Evolutionary conservation across 768 basidiomycete genomes (phyloP), one percentile per base, ranked within the genome.

Genomic region (Termitomyces sp.): DNA sequence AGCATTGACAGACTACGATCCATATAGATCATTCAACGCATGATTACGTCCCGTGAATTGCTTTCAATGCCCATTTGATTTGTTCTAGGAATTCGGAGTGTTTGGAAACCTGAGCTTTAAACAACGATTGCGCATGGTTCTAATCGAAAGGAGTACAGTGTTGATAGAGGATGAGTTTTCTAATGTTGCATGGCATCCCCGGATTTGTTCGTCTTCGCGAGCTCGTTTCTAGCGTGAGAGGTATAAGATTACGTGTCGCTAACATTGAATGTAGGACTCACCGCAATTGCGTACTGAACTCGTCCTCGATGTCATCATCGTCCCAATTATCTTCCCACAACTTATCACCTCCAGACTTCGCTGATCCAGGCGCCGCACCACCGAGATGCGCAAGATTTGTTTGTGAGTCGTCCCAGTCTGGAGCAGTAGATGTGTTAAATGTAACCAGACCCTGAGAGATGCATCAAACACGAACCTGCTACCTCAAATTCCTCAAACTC

Each of bases 301-400:
- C 94, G 65, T 98, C 95, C 70, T 96, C 96, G 60, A 97, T 87
- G 73, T 98, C 96, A 74, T 99, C 97, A 65, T 99, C 97, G 67
- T 99, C 97, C 97, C 97, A 99, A 70, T 98, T 98, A 65, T 98
- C 97, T 77, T 99, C 97, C 97, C 97, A 99, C 12, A 99, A 77
- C 67, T 94, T 92, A 72, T 97, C 87, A 18, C 90, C 90, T 42
- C 87, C 87, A 34, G 88, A 88, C 65, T 85, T 87, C 3, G 87
- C 90, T 13, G 79, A 84, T 4, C 88, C 89, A 2, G 89, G 87
- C 4, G 86, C 82, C 2, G 85, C 80, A 20, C 88, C 87, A 42
- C 82, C 84, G 46, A 93, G 74, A 68, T 92, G 88, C 15, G 88
- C 87, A 26, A 94, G 72, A 70, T 92, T 88, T 2, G 92, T 94